These are phyloP conservation scores for Silene noctiflora DNA, from an alignment of 179 eudicot genomes.

Conservation along the genomic window DNA sequence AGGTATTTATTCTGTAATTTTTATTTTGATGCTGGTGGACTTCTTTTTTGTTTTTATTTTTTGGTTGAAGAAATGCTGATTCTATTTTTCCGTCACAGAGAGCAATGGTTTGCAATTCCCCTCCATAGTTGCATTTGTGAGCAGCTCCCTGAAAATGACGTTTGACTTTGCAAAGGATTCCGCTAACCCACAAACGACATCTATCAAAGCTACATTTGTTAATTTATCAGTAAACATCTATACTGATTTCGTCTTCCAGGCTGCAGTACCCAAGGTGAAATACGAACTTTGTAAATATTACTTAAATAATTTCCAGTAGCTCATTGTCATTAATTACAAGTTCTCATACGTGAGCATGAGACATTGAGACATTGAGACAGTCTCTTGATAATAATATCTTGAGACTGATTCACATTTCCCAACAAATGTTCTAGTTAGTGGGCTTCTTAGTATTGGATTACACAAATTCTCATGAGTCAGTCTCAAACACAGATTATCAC, in stretches of 20 bases:
- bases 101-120: slow-evolving; percentile 63
- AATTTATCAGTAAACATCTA: slow-evolving; percentile 58
- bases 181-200: slow-evolving; percentile 64
- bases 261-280: slow-evolving; percentile 96
- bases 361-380: too few species aligned
- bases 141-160: slow-evolving; percentile 65
- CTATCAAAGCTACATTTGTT: slow-evolving; percentile 62
- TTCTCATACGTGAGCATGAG: too few species aligned
- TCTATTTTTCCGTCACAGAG: slow-evolving; percentile 40
- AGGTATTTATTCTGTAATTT: slow-evolving; percentile 38
- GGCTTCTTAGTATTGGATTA: too few species aligned
- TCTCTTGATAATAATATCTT: too few species aligned
- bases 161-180: slow-evolving; percentile 76
- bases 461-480: too few species aligned
- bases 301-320: background rate
- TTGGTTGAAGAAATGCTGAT: slow-evolving; percentile 13
- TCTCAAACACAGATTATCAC: too few species aligned
- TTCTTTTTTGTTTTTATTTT: background rate
- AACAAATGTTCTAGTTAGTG: too few species aligned
- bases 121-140: slow-evolving; percentile 77
- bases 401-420: too few species aligned
- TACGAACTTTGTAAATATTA: background rate
- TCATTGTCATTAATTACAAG: background rate
- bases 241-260: slow-evolving; percentile 85
- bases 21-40: background rate